These are phyloP conservation scores for Botryotinia convoluta DNA, from an alignment of 2,329 filamentous ascomycete species.

Conservation along the genomic window DNA sequence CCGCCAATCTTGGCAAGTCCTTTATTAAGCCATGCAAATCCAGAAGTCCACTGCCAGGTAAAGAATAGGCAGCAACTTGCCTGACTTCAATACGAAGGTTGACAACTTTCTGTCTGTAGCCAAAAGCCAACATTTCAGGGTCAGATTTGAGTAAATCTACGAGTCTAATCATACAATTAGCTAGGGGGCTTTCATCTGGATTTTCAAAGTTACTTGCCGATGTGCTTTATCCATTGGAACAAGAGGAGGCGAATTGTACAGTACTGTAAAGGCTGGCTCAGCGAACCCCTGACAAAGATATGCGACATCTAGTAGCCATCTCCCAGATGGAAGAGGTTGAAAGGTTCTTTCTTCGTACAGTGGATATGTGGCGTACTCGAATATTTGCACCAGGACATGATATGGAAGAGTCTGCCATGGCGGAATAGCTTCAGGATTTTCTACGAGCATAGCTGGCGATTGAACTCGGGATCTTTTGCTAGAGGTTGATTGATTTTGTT, in stretches of 20 bases:
- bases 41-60: slow-evolving; percentile 52
- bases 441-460: background rate
- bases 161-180: slow-evolving; percentile 21
- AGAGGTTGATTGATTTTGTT: slow-evolving; percentile 19
- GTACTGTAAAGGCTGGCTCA: slow-evolving; percentile 69
- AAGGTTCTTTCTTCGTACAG: slow-evolving; percentile 46
- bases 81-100: slow-evolving; percentile 37
- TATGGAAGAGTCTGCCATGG: slow-evolving; percentile 64
- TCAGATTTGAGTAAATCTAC: slow-evolving; percentile 52
- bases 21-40: slow-evolving; percentile 58
- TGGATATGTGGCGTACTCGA: slow-evolving; percentile 62
- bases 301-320: slow-evolving; percentile 66
- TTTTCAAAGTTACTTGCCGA: slow-evolving; percentile 27
- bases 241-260: slow-evolving; percentile 70
- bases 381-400: slow-evolving; percentile 66
- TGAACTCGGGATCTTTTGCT: slow-evolving; percentile 13
- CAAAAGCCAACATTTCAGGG: slow-evolving; percentile 31
- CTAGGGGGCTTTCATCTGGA: too few relatives aligned
- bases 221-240: slow-evolving; percentile 50
- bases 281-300: slow-evolving; percentile 62
- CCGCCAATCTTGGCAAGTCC: slow-evolving; percentile 62
- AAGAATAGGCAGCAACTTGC: slow-evolving; percentile 53
- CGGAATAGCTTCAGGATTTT: slow-evolving; percentile 44
- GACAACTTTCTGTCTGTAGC: slow-evolving; percentile 37
- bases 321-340: slow-evolving; percentile 44